Evolutionary conservation across 176 grass and related monocot genomes (phyloP).

Genomic region (Triticum turgidum): DNA sequence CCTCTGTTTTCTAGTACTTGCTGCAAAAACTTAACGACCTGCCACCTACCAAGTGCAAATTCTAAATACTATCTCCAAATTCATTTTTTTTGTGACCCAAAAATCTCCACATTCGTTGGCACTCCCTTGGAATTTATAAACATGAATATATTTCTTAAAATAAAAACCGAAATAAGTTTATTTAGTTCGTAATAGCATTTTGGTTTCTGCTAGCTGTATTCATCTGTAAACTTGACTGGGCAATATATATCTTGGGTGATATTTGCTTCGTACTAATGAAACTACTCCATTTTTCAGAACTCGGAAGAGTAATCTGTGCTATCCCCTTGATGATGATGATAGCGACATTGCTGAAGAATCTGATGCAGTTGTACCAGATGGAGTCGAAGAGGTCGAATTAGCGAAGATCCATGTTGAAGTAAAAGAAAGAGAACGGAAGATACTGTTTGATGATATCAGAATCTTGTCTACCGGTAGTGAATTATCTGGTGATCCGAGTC

Average conservation of each 20-base stretch:
- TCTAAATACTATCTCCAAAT: background rate
- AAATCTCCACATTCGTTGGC: background rate
- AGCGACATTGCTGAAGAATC: constrained; percentile 71
- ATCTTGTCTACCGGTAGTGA: constrained; percentile 45
- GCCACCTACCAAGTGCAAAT: background rate
- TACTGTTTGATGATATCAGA: constrained; percentile 90
- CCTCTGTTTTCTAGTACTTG: background rate
- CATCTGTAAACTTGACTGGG: constrained; percentile 9
- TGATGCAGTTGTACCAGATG: constrained; percentile 84
- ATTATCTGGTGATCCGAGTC: constrained; percentile 44
- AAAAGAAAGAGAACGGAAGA: constrained; percentile 72
- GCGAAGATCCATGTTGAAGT: constrained; percentile 82
- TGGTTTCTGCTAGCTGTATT: constrained; percentile 25
- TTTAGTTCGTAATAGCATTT: constrained; percentile 21
- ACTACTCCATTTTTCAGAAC: constrained; percentile 45
- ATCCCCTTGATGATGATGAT: constrained; percentile 71
- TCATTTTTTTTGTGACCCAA: no score
- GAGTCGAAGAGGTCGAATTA: constrained; percentile 89
- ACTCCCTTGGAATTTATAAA: background rate
- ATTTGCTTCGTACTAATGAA: constrained; percentile 18
- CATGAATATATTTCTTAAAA: background rate
- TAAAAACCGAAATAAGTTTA: background rate
- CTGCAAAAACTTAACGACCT: background rate
- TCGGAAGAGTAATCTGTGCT: constrained; percentile 55
- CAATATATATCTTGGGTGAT: constrained; percentile 8